Conservation (phyloP, 306 rosid species). For the Astragalus glycyphyllos region DNA sequence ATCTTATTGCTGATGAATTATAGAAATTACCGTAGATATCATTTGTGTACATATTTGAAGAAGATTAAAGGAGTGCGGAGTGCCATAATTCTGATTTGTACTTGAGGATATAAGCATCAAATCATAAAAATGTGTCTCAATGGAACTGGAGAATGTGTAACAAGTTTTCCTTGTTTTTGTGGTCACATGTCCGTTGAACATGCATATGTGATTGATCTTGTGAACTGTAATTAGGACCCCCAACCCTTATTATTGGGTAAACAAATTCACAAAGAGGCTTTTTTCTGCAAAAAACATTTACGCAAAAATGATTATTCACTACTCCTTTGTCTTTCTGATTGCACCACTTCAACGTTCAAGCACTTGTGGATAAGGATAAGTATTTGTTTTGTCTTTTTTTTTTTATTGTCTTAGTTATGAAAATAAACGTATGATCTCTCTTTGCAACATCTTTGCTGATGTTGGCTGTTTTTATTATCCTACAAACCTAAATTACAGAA, state of each 20-base stretch:
- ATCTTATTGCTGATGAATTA: constrained; percentile 36
- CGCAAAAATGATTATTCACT: too few relatives aligned
- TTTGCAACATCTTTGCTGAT: constrained; percentile 18
- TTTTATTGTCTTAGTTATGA: neutral
- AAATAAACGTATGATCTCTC: constrained; percentile 17
- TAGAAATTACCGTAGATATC: constrained; percentile 26
- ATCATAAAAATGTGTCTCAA: too few relatives aligned
- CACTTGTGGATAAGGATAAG: too few relatives aligned
- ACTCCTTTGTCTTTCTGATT: neutral
- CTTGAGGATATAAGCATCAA: too few relatives aligned
- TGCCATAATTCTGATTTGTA: neutral
- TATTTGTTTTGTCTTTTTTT: neutral
- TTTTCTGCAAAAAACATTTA: too few relatives aligned
- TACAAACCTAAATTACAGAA: constrained; percentile 17
- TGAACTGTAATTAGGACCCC: too few relatives aligned
- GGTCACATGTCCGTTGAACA: too few relatives aligned
- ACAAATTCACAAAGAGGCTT: too few relatives aligned
- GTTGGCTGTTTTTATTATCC: constrained; percentile 21
- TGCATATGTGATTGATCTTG: too few relatives aligned
- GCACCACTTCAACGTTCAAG: neutral
- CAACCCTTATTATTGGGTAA: too few relatives aligned
- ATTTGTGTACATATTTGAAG: constrained; percentile 23
- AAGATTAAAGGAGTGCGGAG: constrained; percentile 31
- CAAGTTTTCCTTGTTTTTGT: too few relatives aligned
- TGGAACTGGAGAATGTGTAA: too few relatives aligned